A percentile compares a stretch with the other conserved stretches of the same genome.
These are phyloP conservation scores for Sphagnum tenellum DNA, from an alignment of 225 moss, liverwort and hornwort species.

Conservation along the genomic window DNA sequence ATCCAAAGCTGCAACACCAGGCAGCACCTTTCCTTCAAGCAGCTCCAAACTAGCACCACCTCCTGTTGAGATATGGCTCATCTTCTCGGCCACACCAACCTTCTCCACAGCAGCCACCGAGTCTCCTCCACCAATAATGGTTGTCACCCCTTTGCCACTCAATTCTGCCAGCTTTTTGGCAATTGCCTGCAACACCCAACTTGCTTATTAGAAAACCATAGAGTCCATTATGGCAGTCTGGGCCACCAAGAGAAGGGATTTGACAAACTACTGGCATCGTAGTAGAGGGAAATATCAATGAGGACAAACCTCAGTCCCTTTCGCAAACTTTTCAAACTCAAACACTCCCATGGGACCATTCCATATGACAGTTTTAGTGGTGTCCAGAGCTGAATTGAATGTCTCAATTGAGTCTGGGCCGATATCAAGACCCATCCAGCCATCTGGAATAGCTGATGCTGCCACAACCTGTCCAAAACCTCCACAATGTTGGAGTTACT, in stretches of 20 bases:
- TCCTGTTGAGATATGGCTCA: constrained; percentile 59
- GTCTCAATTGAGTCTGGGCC: constrained; percentile 45
- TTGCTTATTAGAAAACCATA: too few relatives aligned
- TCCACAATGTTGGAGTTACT: too few relatives aligned
- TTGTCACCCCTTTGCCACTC: constrained; percentile 32
- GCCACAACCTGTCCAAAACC: neutral
- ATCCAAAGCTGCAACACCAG: constrained; percentile 45
- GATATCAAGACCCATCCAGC: constrained; percentile 44
- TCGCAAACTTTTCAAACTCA: constrained; percentile 37
- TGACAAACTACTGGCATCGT: too few relatives aligned
- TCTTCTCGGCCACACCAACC: constrained; percentile 32
- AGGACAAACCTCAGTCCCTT: constrained; percentile 16
- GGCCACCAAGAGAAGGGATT: too few relatives aligned
- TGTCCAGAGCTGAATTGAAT: constrained; percentile 35
- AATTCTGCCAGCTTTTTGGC: constrained; percentile 36
- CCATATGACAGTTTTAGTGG: constrained; percentile 50
- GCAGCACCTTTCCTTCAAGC: constrained; percentile 44
- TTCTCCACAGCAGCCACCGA: constrained; percentile 53
- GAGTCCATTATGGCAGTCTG: too few relatives aligned
- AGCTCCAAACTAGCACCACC: constrained; percentile 58
- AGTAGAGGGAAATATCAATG: too few relatives aligned
- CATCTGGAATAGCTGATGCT: constrained; percentile 10
- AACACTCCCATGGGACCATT: constrained; percentile 61
- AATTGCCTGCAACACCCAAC: constrained; percentile 4
- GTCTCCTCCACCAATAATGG: constrained; percentile 52